These are phyloP conservation scores for Boletus patriciae DNA, from an alignment of 768 basidiomycete genomes.

Conservation along the genomic window DNA sequence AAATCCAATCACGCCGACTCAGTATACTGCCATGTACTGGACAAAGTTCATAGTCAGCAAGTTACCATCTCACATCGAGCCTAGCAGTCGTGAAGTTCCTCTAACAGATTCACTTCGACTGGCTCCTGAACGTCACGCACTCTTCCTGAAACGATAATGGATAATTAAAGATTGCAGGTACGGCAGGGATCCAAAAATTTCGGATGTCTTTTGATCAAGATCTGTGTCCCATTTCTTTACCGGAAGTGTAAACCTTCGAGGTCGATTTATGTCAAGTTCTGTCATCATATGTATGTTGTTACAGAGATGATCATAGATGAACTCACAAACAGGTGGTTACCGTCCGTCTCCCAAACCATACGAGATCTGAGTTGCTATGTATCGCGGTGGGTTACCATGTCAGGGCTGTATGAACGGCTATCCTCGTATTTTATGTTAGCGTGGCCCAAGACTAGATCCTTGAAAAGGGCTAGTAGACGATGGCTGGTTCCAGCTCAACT, in stretches of 20 bases:
- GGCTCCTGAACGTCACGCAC: neutral
- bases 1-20: neutral
- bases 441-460: too few relatives aligned
- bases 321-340: too few relatives aligned
- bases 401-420: too few relatives aligned
- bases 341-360: neutral
- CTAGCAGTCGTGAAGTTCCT: neutral
- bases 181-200: neutral
- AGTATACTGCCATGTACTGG: too few relatives aligned
- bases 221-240: neutral
- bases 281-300: neutral
- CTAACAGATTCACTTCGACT: neutral
- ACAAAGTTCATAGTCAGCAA: too few relatives aligned
- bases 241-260: neutral
- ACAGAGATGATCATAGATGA: too few relatives aligned
- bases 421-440: neutral
- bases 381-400: too few relatives aligned
- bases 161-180: neutral
- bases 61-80: neutral
- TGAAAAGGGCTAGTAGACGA: too few relatives aligned
- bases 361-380: too few relatives aligned
- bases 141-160: neutral
- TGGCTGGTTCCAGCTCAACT: too few relatives aligned
- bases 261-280: neutral
- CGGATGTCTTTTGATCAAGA: neutral